Conservation (phyloP, 495 filamentous ascomycete species). For the Penicillium manginii region DNA sequence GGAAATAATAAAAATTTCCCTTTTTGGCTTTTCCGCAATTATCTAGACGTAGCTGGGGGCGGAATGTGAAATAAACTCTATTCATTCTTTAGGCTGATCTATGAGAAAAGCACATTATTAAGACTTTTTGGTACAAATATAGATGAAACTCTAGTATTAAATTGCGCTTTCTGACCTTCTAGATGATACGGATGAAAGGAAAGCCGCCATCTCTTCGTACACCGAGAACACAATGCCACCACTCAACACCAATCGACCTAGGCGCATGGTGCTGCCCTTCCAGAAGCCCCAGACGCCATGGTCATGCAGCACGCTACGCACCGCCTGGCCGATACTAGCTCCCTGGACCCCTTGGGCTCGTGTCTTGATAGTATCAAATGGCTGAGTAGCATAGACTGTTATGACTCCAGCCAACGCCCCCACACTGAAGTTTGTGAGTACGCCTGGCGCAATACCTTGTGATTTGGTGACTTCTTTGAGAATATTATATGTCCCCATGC, state of each 20-base stretch:
- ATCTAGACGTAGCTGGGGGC: no score
- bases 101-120: no score
- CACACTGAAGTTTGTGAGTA: slow-evolving; percentile 60
- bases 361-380: slow-evolving; percentile 72
- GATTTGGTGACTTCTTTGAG: slow-evolving; percentile 61
- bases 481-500: slow-evolving; percentile 70
- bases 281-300: slow-evolving; percentile 64
- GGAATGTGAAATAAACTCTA: no score
- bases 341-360: slow-evolving; percentile 58
- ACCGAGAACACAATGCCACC: slow-evolving; percentile 69
- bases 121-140: no score
- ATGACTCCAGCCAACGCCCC: slow-evolving; percentile 62
- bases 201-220: slow-evolving; percentile 57
- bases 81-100: no score
- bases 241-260: slow-evolving; percentile 64
- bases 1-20: no score
- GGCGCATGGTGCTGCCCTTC: slow-evolving; percentile 68
- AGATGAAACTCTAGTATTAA: no score
- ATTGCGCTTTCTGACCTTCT: no score
- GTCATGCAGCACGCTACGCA: slow-evolving; percentile 53
- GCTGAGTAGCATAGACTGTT: slow-evolving; percentile 66
- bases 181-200: not conserved
- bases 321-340: slow-evolving; percentile 56
- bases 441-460: slow-evolving; percentile 43
- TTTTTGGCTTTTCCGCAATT: no score